Conservation (phyloP, 495 filamentous ascomycete genomes). For the Choiromyces venosus region DNA sequence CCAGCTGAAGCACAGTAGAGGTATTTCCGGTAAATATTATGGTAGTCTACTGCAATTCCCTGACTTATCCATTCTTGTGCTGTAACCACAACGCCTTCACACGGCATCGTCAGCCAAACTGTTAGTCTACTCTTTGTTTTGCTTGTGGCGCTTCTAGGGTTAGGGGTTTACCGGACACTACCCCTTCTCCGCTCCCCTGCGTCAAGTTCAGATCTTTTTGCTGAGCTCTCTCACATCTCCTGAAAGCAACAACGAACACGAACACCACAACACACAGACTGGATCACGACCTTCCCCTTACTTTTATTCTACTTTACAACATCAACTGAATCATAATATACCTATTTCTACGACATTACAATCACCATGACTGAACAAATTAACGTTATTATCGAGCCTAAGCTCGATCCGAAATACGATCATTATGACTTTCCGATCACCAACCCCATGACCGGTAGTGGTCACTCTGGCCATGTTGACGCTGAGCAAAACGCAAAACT, state of each 20-base stretch:
- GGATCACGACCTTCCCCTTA: neutral
- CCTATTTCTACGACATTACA: neutral
- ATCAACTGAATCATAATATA: neutral
- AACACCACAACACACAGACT: neutral
- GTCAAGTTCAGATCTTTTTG: neutral
- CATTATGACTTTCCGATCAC: conserved; percentile 86
- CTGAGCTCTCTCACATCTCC: neutral
- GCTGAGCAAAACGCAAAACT: conserved; percentile 84
- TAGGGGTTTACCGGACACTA: neutral
- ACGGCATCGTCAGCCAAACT: neutral
- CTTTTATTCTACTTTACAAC: neutral
- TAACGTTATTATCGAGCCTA: neutral
- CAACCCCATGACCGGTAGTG: conserved; percentile 58
- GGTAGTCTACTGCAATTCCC: neutral
- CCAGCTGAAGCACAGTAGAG: neutral
- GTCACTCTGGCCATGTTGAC: conserved; percentile 84
- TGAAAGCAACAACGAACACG: neutral
- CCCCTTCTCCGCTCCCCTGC: neutral
- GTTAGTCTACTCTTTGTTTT: neutral
- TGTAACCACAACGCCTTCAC: neutral
- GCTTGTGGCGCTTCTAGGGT: neutral
- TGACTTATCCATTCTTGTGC: neutral
- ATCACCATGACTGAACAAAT: neutral
- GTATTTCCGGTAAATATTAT: neutral
- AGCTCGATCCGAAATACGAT: conserved; percentile 65